phyloP scores from a whole-genome alignment of 2,329 filamentous ascomycete genomes.

The Fusarium chuoi region DNA sequence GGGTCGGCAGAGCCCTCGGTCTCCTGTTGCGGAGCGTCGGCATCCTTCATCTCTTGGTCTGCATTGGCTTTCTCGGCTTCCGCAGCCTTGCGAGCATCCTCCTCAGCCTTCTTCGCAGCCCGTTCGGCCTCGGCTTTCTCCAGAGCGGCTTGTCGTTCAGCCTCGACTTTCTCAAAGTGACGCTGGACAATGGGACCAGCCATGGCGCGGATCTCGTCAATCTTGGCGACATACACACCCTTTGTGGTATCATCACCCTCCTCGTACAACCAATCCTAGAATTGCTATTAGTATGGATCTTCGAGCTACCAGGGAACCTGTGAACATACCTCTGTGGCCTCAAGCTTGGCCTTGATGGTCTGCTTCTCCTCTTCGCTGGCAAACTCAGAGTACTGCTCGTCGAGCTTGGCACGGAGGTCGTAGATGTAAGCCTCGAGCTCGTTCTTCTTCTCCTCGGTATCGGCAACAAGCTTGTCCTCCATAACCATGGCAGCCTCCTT shows the following conservation, averaged over 20 bases:
- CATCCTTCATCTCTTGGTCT: constrained; percentile 74
- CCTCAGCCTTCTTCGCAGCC: constrained; percentile 76
- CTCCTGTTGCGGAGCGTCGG: constrained; percentile 64
- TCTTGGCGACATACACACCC: constrained; percentile 92
- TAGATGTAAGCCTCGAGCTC: constrained; percentile 98
- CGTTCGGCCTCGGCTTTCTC: constrained; percentile 82
- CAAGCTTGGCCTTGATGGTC: constrained; percentile 85
- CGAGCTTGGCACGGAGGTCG: constrained; percentile 93
- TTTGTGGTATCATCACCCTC: constrained; percentile 96
- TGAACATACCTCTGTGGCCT: constrained; percentile 80
- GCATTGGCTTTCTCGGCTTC: constrained; percentile 60
- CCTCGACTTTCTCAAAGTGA: constrained; percentile 93
- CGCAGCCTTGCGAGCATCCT: constrained; percentile 65
- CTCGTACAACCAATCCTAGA: constrained; percentile 96
- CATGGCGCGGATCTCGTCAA: constrained; percentile 92
- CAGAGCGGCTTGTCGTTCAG: constrained; percentile 81
- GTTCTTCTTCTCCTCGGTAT: constrained; percentile 99
- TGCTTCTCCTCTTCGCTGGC: constrained; percentile 92
- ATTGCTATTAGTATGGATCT: constrained; percentile 12
- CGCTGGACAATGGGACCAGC: constrained; percentile 93
- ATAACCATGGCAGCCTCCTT: constrained; percentile 91
- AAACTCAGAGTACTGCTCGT: constrained; percentile 89
- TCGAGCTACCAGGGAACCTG: background rate
- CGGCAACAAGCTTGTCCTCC: constrained; percentile 97
- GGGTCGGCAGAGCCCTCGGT: constrained; percentile 55